phyloP scores from a whole-genome alignment of 495 filamentous ascomycete genomes.

The Lentithecium fluviatile region DNA sequence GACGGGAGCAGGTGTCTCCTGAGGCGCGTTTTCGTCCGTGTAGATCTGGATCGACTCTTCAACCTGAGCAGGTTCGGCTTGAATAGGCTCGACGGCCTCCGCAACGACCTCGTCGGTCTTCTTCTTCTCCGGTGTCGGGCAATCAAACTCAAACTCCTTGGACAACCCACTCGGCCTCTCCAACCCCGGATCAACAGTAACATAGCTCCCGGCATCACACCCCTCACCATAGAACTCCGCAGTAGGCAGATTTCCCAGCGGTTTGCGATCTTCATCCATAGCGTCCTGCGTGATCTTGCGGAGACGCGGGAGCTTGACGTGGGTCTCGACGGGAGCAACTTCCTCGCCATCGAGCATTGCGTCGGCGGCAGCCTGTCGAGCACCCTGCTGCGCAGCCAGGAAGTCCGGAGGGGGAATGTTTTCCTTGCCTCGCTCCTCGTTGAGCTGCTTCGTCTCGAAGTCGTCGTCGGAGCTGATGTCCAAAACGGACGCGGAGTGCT shows the following conservation, averaged over 20 bases:
- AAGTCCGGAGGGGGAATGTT: slow-evolving; percentile 74
- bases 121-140: slow-evolving; percentile 13
- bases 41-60: slow-evolving; percentile 24
- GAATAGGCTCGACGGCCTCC: neutral
- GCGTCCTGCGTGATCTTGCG: slow-evolving; percentile 41
- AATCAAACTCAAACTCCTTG: slow-evolving; percentile 35
- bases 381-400: slow-evolving; percentile 34
- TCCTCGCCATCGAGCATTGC: slow-evolving; percentile 25
- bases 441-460: slow-evolving; percentile 44
- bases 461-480: slow-evolving; percentile 67
- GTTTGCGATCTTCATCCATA: slow-evolving; percentile 60
- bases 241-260: slow-evolving; percentile 68
- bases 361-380: slow-evolving; percentile 18
- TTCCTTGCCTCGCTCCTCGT: slow-evolving; percentile 74
- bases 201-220: slow-evolving; percentile 59
- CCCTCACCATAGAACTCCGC: slow-evolving; percentile 72
- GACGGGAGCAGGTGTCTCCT: no score
- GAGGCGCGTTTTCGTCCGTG: slow-evolving; percentile 10
- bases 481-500: slow-evolving; percentile 80
- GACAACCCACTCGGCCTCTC: slow-evolving; percentile 32
- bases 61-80: neutral
- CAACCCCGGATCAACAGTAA: slow-evolving; percentile 37
- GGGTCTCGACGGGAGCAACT: neutral
- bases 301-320: slow-evolving; percentile 26
- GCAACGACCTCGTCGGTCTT: neutral